Percentiles rank a stretch among this genome's conserved stretches.
Conservation (phyloP, 257 asterid species). For the Nicotiana undulata region DNA sequence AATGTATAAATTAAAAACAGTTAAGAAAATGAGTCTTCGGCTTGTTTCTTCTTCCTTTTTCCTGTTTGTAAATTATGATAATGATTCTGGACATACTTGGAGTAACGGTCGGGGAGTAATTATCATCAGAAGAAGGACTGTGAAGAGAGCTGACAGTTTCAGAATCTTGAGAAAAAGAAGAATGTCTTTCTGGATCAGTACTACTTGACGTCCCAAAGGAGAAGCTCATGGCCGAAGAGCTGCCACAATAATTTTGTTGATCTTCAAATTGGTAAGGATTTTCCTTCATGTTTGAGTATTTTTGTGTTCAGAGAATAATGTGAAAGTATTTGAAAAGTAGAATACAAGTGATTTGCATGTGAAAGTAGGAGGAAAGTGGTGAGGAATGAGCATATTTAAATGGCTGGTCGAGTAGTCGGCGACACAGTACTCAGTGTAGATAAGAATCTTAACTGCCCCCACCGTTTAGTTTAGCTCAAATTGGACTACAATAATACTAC, state of each 20-base stretch:
- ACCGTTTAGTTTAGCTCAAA: neutral
- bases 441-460: neutral
- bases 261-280: constrained; percentile 16
- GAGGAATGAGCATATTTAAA: constrained; percentile 6
- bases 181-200: constrained; percentile 16
- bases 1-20: neutral
- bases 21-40: neutral
- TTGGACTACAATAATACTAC: neutral
- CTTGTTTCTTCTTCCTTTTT: neutral
- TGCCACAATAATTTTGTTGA: constrained; percentile 14
- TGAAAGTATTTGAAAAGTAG: neutral
- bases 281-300: constrained; percentile 1
- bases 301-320: neutral
- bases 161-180: constrained; percentile 41
- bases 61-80: no score
- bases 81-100: constrained; percentile 15
- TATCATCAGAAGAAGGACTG: constrained; percentile 40
- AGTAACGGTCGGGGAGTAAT: constrained; percentile 16
- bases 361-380: neutral
- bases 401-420: neutral
- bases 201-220: constrained; percentile 10
- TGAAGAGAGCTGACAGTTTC: constrained; percentile 24
- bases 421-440: neutral
- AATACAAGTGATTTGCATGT: neutral
- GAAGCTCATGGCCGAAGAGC: constrained; percentile 18